Evolutionary conservation across 352 stramenopile genomes (phyloP), one percentile per base, ranked within the genome.

Genomic region (Phytophthora cryptogea): DNA sequence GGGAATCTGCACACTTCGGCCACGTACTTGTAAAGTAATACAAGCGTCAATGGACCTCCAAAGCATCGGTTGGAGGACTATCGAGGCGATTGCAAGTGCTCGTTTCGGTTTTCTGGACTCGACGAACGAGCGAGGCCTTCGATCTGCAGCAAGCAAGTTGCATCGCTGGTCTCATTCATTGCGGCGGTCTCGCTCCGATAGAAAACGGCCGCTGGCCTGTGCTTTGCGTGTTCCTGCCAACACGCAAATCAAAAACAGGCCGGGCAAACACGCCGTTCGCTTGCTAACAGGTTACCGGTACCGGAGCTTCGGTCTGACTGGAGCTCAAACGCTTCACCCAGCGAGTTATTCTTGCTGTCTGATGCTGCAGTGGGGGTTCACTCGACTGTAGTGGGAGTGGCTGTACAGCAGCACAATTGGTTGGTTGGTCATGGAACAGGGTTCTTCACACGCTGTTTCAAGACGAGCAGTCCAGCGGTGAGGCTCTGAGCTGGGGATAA

Each of bases 301-400:
- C 32, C 20, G 1, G 20, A 23, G 20, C 20, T 23, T 23, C 20
- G 20, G 20, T 23, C 20, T 23, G 20, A 23, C 20, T 23, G 20
- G 20, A 23, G 20, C 2, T 23, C 20, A 23, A 23, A 23, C 41
- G 27, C 10, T 40, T 40, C 35, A 20, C 3, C 20, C 20, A 23
- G 20, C 20, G 20, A 23, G 2, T 23, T 23, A 23, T 23, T 23
- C 1, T 23, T 23, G 20, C 20, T 23, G 20, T 23, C 20, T 2
- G 20, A 14, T 37, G 10, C 14, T 37, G 32, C 32, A n/a, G 32
- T 13, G 32, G 32, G 32, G 32, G 3, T 37, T 13, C 40, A 64
- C 32, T 58, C 48, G 48, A 16, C 13, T 65, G 49, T 59, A 65
- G 49, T 65, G 49, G 14, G 47, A 59, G 5, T 65, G 30, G 31